Evolutionary conservation across 352 stramenopile species (phyloP).

Genomic region (Phytopythium ostracodes): DNA sequence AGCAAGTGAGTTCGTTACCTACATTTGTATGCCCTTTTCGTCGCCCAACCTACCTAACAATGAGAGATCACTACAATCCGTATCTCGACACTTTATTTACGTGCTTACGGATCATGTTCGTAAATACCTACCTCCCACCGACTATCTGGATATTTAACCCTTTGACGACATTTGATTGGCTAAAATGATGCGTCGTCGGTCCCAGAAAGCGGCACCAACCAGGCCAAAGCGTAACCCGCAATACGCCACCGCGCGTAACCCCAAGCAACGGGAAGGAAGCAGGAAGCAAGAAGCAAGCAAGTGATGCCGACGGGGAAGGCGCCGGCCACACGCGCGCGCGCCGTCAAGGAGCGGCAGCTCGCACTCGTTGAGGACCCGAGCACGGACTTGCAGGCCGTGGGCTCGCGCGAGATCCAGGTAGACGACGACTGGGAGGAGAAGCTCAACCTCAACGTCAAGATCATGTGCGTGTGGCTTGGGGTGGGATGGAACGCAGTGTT

Average conservation of each 20-base stretch:
- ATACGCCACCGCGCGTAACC: background rate
- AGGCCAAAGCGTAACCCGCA: background rate
- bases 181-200: no score
- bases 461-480: slow-evolving; percentile 44
- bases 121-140: no score
- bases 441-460: slow-evolving; percentile 76
- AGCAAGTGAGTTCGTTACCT: no score
- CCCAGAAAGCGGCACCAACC: background rate
- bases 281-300: no score
- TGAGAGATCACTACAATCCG: no score
- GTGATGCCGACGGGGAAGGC: slow-evolving; percentile 14
- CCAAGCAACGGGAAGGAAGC: background rate
- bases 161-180: no score
- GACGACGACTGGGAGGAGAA: slow-evolving; percentile 81
- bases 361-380: slow-evolving; percentile 46
- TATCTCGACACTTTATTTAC: no score
- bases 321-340: slow-evolving; percentile 28
- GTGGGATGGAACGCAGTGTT: background rate
- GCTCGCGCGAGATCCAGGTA: slow-evolving; percentile 56
- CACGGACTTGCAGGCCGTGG: slow-evolving; percentile 36
- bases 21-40: no score
- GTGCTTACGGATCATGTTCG: no score
- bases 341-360: slow-evolving; percentile 72
- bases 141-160: no score
- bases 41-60: no score